These are phyloP conservation scores for Pseudocercospora macadamiae DNA, from an alignment of 2,329 filamentous ascomycete genomes.

Conservation along the genomic window DNA sequence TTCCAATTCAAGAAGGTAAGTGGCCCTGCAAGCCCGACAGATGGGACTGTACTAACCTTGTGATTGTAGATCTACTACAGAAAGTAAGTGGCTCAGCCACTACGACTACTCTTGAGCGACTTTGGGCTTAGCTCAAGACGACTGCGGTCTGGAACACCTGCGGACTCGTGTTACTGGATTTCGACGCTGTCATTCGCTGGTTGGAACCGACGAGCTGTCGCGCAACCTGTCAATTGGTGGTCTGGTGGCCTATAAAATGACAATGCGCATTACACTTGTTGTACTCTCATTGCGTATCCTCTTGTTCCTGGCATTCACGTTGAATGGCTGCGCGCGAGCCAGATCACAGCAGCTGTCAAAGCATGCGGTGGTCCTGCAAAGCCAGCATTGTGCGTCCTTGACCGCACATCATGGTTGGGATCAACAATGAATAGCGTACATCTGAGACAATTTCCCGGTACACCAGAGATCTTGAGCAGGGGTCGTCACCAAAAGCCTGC, in stretches of 20 bases:
- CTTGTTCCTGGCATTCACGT: constrained; percentile 29
- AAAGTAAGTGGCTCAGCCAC: constrained; percentile 35
- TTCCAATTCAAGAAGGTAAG: constrained; percentile 97
- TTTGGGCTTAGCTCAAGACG: not conserved
- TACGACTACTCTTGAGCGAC: constrained; percentile 11
- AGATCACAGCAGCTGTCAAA: constrained; percentile 27
- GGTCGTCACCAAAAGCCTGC: constrained; percentile 9
- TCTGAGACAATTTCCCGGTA: constrained; percentile 27
- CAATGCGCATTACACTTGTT: constrained; percentile 17
- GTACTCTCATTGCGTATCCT: constrained; percentile 17
- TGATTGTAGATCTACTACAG: constrained; percentile 51
- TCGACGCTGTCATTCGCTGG: constrained; percentile 2
- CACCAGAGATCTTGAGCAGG: constrained; percentile 27
- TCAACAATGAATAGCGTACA: constrained; percentile 29
- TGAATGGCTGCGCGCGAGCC: constrained; percentile 26
- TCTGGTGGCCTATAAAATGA: constrained; percentile 16
- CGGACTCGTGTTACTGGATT: constrained; percentile 6
- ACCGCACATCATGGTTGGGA: constrained; percentile 18
- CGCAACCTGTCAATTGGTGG: constrained; percentile 16
- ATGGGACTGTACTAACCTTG: constrained; percentile 22
- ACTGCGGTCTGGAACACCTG: constrained; percentile 2
- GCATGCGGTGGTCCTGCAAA: constrained; percentile 21
- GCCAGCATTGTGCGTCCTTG: constrained; percentile 24
- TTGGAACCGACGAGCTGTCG: constrained; percentile 11
- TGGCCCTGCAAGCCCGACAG: constrained; percentile 17